Evolutionary conservation across 768 basidiomycete genomes (phyloP), one percentile per base, ranked within the genome.

Genomic region (Wakefieldia striispora): DNA sequence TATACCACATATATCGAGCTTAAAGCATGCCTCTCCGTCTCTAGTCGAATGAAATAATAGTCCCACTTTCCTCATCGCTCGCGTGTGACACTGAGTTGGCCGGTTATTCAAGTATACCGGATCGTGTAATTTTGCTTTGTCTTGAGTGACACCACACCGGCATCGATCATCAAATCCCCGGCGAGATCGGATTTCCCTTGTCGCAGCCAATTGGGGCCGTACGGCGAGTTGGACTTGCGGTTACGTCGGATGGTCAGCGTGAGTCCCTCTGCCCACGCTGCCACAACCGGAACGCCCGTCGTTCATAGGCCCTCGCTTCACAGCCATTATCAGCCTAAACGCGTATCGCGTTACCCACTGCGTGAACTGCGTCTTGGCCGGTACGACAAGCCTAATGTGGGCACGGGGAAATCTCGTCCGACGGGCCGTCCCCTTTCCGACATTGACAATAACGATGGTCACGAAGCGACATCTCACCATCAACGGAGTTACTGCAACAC

Each of bases 1-100:
- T 52, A 60, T 63, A 56, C 65, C 65, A 62, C 67, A 58, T 33
- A 36, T 2, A 47, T 62, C 17, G 41, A 44, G 47, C 49, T 42
- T 50, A 26, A 31, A 40, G 49, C 19, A 27, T 10, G 49, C 47
- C 38, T 31, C 35, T 54, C 50, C 23, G 6, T 9, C 13, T 49
- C 21, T 35, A 38, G 8, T 34, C 7, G 31, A 50, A 55, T 38
- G 23, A 36, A 24, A 49, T 27, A 17, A 0, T 41, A 36, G n/a
- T 43, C 33, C 49, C 37, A 37, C 38, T 26, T 45, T 45, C 40
- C 23, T 21, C 21, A 19, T 23, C 6, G 24, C 17, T n/a, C 35
- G 31, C 17, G 14, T 37, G 34, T 6, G 19, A 31, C 34, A 33
- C 13, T n/a, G 43, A 19, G 24, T 38, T 46, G 39, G 36, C 16